Evolutionary conservation across 371 early-diverging fungal genomes (phyloP), one percentile per base, ranked within the genome.

Genomic region (Actinomortierella ambigua): DNA sequence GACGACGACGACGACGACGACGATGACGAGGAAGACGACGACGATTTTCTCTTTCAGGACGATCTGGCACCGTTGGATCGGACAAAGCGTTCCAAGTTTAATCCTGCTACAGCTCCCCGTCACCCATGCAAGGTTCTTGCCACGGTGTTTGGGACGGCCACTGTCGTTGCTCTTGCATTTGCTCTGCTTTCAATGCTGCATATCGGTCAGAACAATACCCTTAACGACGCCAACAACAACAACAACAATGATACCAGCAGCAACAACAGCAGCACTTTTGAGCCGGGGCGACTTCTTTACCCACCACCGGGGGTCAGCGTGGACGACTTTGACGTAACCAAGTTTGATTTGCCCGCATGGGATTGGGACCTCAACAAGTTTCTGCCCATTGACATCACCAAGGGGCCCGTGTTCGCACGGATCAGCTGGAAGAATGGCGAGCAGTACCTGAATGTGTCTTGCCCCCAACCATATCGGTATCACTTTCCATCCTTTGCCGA

Each of bases 291-390:
- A 24, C 28, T 65, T 15, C 29, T 70, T 24, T 65, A 51, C 22
- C 65, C 71, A 5, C 71, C 71, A 11, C 26, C 55, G 8, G 71
- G 71, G 0, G 46, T 61, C 13, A 70, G 62, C 41, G 48, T 65
- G 18, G 66, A 66, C 34, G 63, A 71, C 41, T 66, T 71, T 43
- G 58, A 24, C 14, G 50, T 71, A 3, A 41, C 56, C 0, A 56
- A 63, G 24, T 66, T 71, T 41, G 44, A 59, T 5, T 24, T 63
- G 29, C 73, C 66, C 28, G 63, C 73, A 15, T 71, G 73, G 66
- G 63, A 62, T 28, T 70, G 71, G 71, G 65, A 70, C 39, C 55
- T 66, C 55, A 66, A 66, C 56, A 22, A 48, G 7, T 66, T 57
- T 41, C 2, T 55, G 18, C 66, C 66, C 4, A 71, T 66, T 57